Base-by-base conservation (phyloP, 495 filamentous ascomycete genomes). In the Bryoglossum gracile region DNA sequence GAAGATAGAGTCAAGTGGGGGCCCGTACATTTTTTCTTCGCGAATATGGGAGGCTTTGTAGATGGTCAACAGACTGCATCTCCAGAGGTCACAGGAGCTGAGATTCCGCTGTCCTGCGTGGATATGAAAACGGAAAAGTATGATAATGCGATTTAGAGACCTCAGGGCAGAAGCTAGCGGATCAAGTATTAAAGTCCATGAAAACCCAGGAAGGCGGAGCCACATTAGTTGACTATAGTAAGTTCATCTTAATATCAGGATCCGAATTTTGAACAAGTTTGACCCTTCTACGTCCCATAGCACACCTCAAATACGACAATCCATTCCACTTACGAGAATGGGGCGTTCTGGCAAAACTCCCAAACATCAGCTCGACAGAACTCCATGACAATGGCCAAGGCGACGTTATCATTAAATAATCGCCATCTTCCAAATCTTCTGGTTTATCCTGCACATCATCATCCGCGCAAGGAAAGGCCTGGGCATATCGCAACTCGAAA, bases 1-100 rank as follows among this genome's bases (percentile, higher is more conserved):
- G 1, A 21, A 26, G 57, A 39, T 58, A 23, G 51, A 14, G 30
- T 45, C 1, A 19, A 55, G 6, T 69, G 65, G 67, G 58, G 53
- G 9, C 44, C 64, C 44, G 59, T 56, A 17, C 67, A 70, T 41
- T 54, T 56, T 2, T 68, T 61, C 48, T 65, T 63, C 46, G 65
- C 67, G 10, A 65, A 69, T 33, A 67, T 69, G 63, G 65, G 67
- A 8, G 66, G 67, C 2, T 68, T 69, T 41, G 28, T 61, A 2
- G 36, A 68, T 11, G 25, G 53, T 60, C 8, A 19, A n/a, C n/a
- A n/a, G n/a, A n/a, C n/a, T n/a, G n/a, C n/a, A n/a, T n/a, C n/a
- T n/a, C n/a, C n/a, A n/a, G n/a, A n/a, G n/a, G n/a, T n/a, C n/a
- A n/a, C n/a, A n/a, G n/a, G n/a, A n/a, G n/a, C n/a, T n/a, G n/a